Conservation (phyloP, 768 basidiomycete genomes). For the Boletus sp. region DNA sequence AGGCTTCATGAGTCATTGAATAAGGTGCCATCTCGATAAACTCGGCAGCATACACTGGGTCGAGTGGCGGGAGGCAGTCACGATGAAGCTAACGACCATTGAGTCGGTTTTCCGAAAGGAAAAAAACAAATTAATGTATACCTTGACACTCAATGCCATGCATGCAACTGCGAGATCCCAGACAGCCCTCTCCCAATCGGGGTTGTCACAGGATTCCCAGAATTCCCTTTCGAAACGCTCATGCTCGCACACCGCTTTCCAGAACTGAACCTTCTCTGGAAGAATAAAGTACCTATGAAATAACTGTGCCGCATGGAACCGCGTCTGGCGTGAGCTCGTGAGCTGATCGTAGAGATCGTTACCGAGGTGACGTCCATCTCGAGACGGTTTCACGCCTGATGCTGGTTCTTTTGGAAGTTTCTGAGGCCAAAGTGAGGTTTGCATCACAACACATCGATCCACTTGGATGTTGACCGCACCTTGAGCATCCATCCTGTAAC, state of each 20-base stretch:
- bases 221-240: neutral
- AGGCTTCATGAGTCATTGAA: slow-evolving; percentile 40
- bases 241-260: slow-evolving; percentile 2
- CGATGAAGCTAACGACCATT: slow-evolving; percentile 51
- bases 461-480: slow-evolving; percentile 23
- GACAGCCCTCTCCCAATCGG: slow-evolving; percentile 30
- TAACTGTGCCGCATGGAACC: slow-evolving; percentile 62
- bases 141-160: slow-evolving; percentile 62
- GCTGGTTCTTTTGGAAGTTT: slow-evolving; percentile 1
- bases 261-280: slow-evolving; percentile 20
- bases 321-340: slow-evolving; percentile 49
- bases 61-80: slow-evolving; percentile 55
- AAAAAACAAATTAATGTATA: slow-evolving; percentile 16
- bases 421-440: slow-evolving; percentile 1
- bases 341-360: slow-evolving; percentile 50
- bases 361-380: neutral
- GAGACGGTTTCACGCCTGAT: neutral
- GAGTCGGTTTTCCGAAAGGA: neutral
- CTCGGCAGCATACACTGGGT: slow-evolving; percentile 49
- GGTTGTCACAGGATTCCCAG: neutral
- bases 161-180: slow-evolving; percentile 62
- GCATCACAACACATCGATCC: neutral
- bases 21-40: slow-evolving; percentile 52
- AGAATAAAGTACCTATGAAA: slow-evolving; percentile 55
- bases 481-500: slow-evolving; percentile 46